These are phyloP conservation scores for Sporothrix globosa DNA, from an alignment of 2,329 filamentous ascomycete genomes.

Conservation along the genomic window DNA sequence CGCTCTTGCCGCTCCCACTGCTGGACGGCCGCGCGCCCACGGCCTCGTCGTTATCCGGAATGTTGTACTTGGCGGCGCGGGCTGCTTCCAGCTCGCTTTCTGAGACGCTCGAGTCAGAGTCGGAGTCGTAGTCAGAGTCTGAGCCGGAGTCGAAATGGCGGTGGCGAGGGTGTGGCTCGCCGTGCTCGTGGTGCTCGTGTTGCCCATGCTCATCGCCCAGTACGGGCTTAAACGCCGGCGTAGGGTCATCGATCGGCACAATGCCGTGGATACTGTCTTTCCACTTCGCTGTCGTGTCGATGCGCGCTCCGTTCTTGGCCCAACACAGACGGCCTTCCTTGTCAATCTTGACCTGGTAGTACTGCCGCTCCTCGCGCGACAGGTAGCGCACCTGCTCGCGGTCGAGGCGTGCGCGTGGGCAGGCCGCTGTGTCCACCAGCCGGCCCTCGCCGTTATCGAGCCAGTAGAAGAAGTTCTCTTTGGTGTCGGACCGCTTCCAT, in stretches of 20 bases:
- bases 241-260: conserved; percentile 63
- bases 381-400: conserved; percentile 82
- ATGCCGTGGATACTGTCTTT: conserved; percentile 80
- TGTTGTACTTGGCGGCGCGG: conserved; percentile 66
- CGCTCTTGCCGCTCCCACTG: not conserved
- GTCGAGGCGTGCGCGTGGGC: conserved; percentile 74
- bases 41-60: conserved; percentile 45
- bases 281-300: conserved; percentile 75
- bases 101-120: conserved; percentile 36
- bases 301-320: conserved; percentile 78
- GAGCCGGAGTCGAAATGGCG: conserved; percentile 32
- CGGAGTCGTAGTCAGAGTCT: conserved; percentile 37
- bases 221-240: conserved; percentile 53
- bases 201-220: not conserved
- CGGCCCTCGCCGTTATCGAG: conserved; percentile 79
- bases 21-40: not conserved
- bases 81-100: conserved; percentile 59
- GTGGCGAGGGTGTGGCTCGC: not conserved
- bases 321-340: conserved; percentile 75
- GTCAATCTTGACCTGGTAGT: conserved; percentile 80
- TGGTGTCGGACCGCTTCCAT: conserved; percentile 77
- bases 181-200: not conserved
- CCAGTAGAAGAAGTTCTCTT: conserved; percentile 94
- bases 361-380: conserved; percentile 75
- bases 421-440: conserved; percentile 68